Conservation (phyloP, 2,329 filamentous ascomycete genomes). For the Microsporum ferrugineum region DNA sequence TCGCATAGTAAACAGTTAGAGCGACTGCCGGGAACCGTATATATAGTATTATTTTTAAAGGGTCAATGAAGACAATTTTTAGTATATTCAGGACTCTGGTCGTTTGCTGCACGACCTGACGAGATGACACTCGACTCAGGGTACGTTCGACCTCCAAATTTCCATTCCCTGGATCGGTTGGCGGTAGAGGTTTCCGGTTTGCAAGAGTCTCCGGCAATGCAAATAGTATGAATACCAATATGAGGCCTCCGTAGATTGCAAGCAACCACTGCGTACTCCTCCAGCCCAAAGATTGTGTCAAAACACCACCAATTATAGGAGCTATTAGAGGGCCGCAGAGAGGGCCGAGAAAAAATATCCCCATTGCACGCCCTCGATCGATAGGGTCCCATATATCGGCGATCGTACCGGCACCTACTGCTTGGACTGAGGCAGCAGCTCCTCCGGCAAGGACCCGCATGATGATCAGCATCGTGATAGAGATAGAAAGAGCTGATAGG, state of each 20-base stretch:
- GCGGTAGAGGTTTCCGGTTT: slow-evolving; percentile 20
- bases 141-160: slow-evolving; percentile 14
- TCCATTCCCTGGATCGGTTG: slow-evolving; percentile 18
- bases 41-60: slow-evolving; percentile 57
- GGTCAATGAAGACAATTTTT: slow-evolving; percentile 58
- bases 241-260: slow-evolving; percentile 51
- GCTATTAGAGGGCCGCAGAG: slow-evolving; percentile 62
- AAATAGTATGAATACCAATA: slow-evolving; percentile 32
- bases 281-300: slow-evolving; percentile 62
- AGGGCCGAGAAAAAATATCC: slow-evolving; percentile 70
- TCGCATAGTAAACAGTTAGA: slow-evolving; percentile 61
- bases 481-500: slow-evolving; percentile 55
- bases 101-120: slow-evolving; percentile 48
- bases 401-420: slow-evolving; percentile 72
- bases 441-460: slow-evolving; percentile 65
- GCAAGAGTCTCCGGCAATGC: slow-evolving; percentile 36
- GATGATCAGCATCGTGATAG: slow-evolving; percentile 64
- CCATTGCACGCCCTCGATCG: slow-evolving; percentile 69
- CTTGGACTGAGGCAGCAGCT: slow-evolving; percentile 67
- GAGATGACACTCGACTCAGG: slow-evolving; percentile 47
- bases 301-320: slow-evolving; percentile 62
- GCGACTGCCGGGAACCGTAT: slow-evolving; percentile 64
- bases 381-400: slow-evolving; percentile 66
- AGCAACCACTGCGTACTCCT: slow-evolving; percentile 68
- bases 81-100: slow-evolving; percentile 44